Conservation (phyloP, 352 stramenopile species). For the Pythium rhizo-oryzae region DNA sequence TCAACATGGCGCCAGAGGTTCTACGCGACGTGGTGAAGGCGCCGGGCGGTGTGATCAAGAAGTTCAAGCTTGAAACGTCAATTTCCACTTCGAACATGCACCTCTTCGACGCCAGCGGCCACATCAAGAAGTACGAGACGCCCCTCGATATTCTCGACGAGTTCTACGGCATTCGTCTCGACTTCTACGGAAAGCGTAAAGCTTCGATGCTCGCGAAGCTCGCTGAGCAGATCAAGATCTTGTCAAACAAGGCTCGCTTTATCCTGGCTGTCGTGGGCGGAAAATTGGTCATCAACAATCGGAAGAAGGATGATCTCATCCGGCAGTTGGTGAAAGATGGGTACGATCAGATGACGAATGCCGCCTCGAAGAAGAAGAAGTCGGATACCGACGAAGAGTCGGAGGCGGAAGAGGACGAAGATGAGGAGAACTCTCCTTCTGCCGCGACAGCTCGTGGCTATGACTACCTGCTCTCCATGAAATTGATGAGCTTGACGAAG, state of each 20-base stretch:
- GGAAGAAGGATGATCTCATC: slow-evolving; percentile 93
- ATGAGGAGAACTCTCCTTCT: slow-evolving; percentile 36
- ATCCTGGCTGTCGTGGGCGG: slow-evolving; percentile 93
- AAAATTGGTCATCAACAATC: slow-evolving; percentile 93
- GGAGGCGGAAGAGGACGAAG: slow-evolving; percentile 50
- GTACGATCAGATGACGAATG: slow-evolving; percentile 77
- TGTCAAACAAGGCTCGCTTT: slow-evolving; percentile 97
- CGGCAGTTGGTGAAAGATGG: slow-evolving; percentile 83
- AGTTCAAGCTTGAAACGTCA: slow-evolving; percentile 95
- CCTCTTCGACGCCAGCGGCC: slow-evolving; percentile 90
- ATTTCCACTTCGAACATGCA: slow-evolving; percentile 98
- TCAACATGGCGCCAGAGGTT: slow-evolving; percentile 74
- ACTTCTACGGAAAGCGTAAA: slow-evolving; percentile 95
- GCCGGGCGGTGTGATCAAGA: slow-evolving; percentile 89
- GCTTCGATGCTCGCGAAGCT: slow-evolving; percentile 84
- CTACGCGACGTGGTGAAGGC: slow-evolving; percentile 71
- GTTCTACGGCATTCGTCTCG: slow-evolving; percentile 93
- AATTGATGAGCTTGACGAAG: slow-evolving; percentile 92
- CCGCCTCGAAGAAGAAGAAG: slow-evolving; percentile 58
- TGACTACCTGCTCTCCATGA: slow-evolving; percentile 97
- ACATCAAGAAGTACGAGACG: slow-evolving; percentile 94
- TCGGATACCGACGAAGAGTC: slow-evolving; percentile 41
- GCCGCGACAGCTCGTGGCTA: slow-evolving; percentile 68
- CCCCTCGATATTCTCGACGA: slow-evolving; percentile 93
- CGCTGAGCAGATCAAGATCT: slow-evolving; percentile 87